Base-by-base conservation (phyloP, 345 rosid species). In the Citrus cavaleriei region DNA sequence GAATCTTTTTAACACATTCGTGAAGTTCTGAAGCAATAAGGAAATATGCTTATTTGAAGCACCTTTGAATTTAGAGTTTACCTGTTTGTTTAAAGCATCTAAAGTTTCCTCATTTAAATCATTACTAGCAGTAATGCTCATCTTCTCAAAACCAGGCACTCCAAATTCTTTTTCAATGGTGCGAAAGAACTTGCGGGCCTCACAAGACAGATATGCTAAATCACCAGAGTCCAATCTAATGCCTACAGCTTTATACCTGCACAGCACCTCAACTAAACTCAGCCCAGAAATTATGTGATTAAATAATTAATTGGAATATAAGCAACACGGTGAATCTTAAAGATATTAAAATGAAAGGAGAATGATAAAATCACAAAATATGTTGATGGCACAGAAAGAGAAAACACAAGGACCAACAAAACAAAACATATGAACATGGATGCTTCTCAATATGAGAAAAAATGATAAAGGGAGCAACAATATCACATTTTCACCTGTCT, bases 201-300 rank as follows among this genome's bases (percentile, higher is more conserved):
- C 93, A 70, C 84, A 89, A 42, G 98, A 97, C 80, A 91, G 83
- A 83, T 97, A 96, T 65, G 98, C 98, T 35, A 96, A 87, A 79
- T 96, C 98, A 71, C 99, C 99, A 73, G 99, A 96, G 83, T 96
- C 98, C 84, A 96, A 81, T 83, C 99, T 93, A 78, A 96, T 94
- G 60, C 99, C 99, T 42, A 73, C 81, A 63, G 99, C 95, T 84
- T 88, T 93, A 78, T 94, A 96, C 77, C 99, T 94, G 91, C 78
- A 78, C 4, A 82, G 72, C 18, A 73, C 34, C 68, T 55, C 76
- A 70, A 73, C 32, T n/a, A 68, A 84, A 80, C 62, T 84, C 64
- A 77, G 69, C 58, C 74, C 42, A n/a, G 34, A 46, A 40, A 71
- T 42, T 35, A 3, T 75, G 24, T 25, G 35, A 67, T 38, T 27